Conservation (phyloP, 1,284 basidiomycete species). For the Pseudozyma sp. region DNA sequence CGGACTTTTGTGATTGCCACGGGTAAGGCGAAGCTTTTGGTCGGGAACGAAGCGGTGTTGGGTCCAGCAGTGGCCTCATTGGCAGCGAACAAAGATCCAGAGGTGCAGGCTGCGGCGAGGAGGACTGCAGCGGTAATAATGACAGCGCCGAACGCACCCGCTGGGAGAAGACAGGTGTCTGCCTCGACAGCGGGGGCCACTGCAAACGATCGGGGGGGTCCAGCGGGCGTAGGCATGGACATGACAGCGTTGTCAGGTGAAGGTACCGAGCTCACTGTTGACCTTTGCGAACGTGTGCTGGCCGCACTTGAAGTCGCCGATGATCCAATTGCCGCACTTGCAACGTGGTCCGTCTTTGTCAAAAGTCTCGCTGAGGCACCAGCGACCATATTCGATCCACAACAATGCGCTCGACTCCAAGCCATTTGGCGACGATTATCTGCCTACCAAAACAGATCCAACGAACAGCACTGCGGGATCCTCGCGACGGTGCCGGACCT, state of each 20-base stretch:
- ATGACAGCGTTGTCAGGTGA: slow-evolving; percentile 5
- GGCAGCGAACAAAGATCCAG: slow-evolving; percentile 23
- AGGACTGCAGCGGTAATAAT: slow-evolving; percentile 5
- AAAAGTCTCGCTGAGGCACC: slow-evolving; percentile 22
- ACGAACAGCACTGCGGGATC: slow-evolving; percentile 13
- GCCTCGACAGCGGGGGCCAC: neutral
- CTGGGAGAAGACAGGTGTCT: neutral
- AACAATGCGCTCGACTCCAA: neutral
- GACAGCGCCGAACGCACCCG: neutral
- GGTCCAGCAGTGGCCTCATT: slow-evolving; percentile 14
- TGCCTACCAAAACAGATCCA: neutral
- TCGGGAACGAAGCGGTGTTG: slow-evolving; percentile 13
- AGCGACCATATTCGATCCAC: neutral
- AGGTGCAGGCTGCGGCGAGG: slow-evolving; percentile 16
- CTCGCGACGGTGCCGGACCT: slow-evolving; percentile 20
- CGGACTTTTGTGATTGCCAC: slow-evolving; percentile 24
- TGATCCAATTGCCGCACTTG: slow-evolving; percentile 1
- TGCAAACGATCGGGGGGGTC: neutral
- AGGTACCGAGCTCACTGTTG: neutral
- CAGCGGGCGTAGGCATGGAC: neutral
- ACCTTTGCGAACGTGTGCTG: slow-evolving; percentile 10
- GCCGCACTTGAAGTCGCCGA: slow-evolving; percentile 1
- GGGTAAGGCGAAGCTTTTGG: slow-evolving; percentile 20
- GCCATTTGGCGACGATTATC: neutral
- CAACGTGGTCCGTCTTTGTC: slow-evolving; percentile 21